Percentiles rank a stretch among this genome's conserved stretches.
Conservation (phyloP, 768 basidiomycete genomes). For the Agaricus subrufescens region DNA sequence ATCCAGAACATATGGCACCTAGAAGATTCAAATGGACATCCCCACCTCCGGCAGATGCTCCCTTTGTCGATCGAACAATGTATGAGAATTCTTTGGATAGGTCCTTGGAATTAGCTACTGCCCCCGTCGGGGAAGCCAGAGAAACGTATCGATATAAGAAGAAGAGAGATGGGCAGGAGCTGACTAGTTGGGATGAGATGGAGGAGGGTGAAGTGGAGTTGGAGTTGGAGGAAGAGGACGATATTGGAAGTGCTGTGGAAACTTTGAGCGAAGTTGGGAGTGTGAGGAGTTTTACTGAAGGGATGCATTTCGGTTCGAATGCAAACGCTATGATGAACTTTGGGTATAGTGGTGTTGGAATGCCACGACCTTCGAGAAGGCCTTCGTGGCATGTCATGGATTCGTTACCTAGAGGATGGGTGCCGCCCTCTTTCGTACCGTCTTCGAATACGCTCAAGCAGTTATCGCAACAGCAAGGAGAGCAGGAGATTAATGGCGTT, state of each 20-base stretch:
- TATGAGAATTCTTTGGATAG: constrained; percentile 68
- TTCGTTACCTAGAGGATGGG: constrained; percentile 12
- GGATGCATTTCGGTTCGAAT: constrained; percentile 16
- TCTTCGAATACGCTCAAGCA: constrained; percentile 13
- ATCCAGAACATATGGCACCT: constrained; percentile 78
- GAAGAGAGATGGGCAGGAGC: neutral
- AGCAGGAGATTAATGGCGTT: constrained; percentile 19
- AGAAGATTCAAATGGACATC: constrained; percentile 81
- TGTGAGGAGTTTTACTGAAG: constrained; percentile 58
- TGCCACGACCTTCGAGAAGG: constrained; percentile 29
- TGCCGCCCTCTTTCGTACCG: constrained; percentile 12
- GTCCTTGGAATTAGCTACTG: constrained; percentile 65
- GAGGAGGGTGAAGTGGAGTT: constrained; percentile 37
- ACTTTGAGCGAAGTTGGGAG: neutral
- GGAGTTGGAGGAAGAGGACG: constrained; percentile 52
- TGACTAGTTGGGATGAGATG: neutral
- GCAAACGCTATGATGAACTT: neutral
- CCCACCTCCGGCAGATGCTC: constrained; percentile 75
- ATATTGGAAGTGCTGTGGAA: constrained; percentile 49
- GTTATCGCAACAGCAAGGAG: neutral
- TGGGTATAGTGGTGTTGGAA: constrained; percentile 7
- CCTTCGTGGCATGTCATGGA: constrained; percentile 45
- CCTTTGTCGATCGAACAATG: constrained; percentile 56
- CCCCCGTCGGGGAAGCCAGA: constrained; percentile 41
- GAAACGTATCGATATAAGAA: no score